Base-by-base conservation (phyloP, 108 stramenopile species). In the Mediolabrus comicus region DNA sequence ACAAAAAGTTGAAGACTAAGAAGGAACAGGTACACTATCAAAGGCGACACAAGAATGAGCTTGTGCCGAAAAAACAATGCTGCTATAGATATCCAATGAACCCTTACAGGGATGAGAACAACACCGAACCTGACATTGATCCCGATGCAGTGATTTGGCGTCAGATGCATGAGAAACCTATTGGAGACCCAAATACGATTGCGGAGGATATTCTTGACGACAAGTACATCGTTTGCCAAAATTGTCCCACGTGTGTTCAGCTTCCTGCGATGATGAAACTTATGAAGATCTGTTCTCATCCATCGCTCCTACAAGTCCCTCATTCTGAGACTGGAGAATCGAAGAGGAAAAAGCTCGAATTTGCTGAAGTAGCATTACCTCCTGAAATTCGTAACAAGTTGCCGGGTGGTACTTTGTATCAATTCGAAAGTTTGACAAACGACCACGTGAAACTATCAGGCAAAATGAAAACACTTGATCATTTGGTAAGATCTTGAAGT, bases 381-480 rank as follows among this genome's bases (percentile, higher is more conserved):
- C 61, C 66, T 33, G 81, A 86, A 65, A 54, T 93, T 41, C 64
- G 88, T 26, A 28, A 59, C 16, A 54, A 78, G 36, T 72, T 95
- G 10, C 95, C 92, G 8, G 86, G 86, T 9, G 51, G 53, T 22
- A 78, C 83, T 16, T 87, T 74, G 54, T 72, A 82, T 46, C 77
- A 87, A 56, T 41, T 71, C 10, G 83, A 86, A 59, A 77, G 79
- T 16, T 83, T 93, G 10, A 87, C 89, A 84, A 81, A 89, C 43
- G 86, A 91, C 67, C 90, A 95, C 67, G 72, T 83, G 53, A 78
- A 53, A 22, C 69, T 95, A 11, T 91, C 88, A 10, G 95, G 95
- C 19, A 95, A 95, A 64, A 86, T 95, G 83, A 83, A 75, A 57
- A 76, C 78, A 0, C 56, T 95, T 55, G 71, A 82, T 34, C 70